Evolutionary conservation across 1,284 basidiomycete genomes (phyloP).

Genomic region (Ustilago hordei): DNA sequence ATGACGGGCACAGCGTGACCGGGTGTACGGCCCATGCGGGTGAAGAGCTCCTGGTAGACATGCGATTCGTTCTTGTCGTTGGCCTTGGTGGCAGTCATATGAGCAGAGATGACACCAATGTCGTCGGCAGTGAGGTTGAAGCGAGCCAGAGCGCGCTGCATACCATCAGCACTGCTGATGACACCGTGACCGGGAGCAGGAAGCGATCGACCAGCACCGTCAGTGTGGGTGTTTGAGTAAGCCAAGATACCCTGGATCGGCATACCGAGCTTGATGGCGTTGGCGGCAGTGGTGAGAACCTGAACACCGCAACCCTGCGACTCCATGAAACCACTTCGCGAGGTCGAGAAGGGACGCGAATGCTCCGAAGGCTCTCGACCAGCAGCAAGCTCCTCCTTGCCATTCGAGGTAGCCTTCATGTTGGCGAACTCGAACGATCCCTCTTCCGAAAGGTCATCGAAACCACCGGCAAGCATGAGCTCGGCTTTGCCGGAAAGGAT

Average conservation of each 20-base stretch:
- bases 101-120: slow-evolving; percentile 83
- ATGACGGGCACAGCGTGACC: slow-evolving; percentile 97
- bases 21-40: slow-evolving; percentile 84
- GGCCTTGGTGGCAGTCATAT: slow-evolving; percentile 94
- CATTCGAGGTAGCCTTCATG: slow-evolving; percentile 99
- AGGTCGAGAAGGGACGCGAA: slow-evolving; percentile 96
- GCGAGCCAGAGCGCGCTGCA: slow-evolving; percentile 92
- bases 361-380: slow-evolving; percentile 97
- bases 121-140: slow-evolving; percentile 95
- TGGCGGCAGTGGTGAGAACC: slow-evolving; percentile 95
- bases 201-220: slow-evolving; percentile 90
- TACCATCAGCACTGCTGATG: slow-evolving; percentile 73
- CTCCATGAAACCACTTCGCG: slow-evolving; percentile 82
- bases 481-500: slow-evolving; percentile 95
- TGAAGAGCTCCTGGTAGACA: slow-evolving; percentile 95
- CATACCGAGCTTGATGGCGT: slow-evolving; percentile 91
- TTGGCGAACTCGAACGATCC: slow-evolving; percentile 94
- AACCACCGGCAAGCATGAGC: slow-evolving; percentile 98
- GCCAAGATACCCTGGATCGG: slow-evolving; percentile 93
- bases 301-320: slow-evolving; percentile 96
- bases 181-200: slow-evolving; percentile 72
- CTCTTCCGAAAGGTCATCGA: slow-evolving; percentile 97
- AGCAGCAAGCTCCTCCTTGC: slow-evolving; percentile 96
- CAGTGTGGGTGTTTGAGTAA: slow-evolving; percentile 95
- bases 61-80: slow-evolving; percentile 99